Base-by-base conservation (phyloP, 1,139 yeast species). In the Spencermartinsiella ligniputridi region DNA sequence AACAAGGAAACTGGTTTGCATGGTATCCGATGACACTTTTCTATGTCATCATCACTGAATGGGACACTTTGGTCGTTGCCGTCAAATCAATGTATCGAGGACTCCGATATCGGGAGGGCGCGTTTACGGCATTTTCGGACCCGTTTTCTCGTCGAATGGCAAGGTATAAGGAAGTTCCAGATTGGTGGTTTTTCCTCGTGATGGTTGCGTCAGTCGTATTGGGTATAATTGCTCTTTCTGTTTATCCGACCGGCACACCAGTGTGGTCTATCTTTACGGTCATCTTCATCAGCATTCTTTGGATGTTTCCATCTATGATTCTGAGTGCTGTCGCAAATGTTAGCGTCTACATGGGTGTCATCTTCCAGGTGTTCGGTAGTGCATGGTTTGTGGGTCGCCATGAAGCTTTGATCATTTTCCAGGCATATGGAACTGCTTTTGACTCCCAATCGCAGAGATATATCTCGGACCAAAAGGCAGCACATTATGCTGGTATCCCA, bases 311-410 rank as follows among this genome's bases (percentile, higher is more conserved):
- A 78, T 42, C 63, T 72, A 45, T 64, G 68, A 33, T 67, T 69
- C 33, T 65, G 71, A 49, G 71, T 63, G 52, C 83, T 4, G 71
- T 72, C 19, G 76, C 84, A 3, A 81, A 81, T 37, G 66, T 68
- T 48, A 62, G 68, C 25, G 65, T 78, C 48, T 75, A 79, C 15
- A 67, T 79, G 51, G 78, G 78, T 51, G 79, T 80, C 3, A 63
- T 79, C 1, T 54, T 78, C 38, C 75, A 69, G 51, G 70, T 82
- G 4, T 70, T 75, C 19, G 76, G 82, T 19, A 83, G 86, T 25
- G 77, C 78, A 51, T 78, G 81, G 11, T 53, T 78, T 41, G 83
- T 81, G 34, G 82, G 82, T 46, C 77, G 79, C 48, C 82, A 81
- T 35, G 63, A 69, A 43, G 83, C 84, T 2, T 63, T 78, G 51